These are phyloP conservation scores for Daucus carota DNA, from an alignment of 129 eudicot genomes.

Conservation along the genomic window DH1_v3.0 NC_030383.2:6571501-6572000, in stretches of 20 bases:
- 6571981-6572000: neutral
- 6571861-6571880: slow-evolving; percentile 56
- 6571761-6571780: slow-evolving; percentile 70
- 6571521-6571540: slow-evolving; percentile 68
- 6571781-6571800: slow-evolving; percentile 78
- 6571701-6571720: slow-evolving; percentile 82
- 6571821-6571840: slow-evolving; percentile 68
- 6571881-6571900: slow-evolving; percentile 69
- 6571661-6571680: slow-evolving; percentile 58
- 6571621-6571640: slow-evolving; percentile 25
- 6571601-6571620: slow-evolving; percentile 37
- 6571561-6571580: slow-evolving; percentile 92
- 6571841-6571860: slow-evolving; percentile 65
- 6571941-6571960: neutral
- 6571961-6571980: neutral
- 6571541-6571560: slow-evolving; percentile 58
- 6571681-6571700: slow-evolving; percentile 42
- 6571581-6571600: slow-evolving; percentile 52
- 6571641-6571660: slow-evolving; percentile 57
- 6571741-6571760: slow-evolving; percentile 83
- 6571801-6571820: slow-evolving; percentile 84
- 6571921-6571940: slow-evolving; percentile 60
- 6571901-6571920: slow-evolving; percentile 76
- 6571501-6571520: slow-evolving; percentile 46
- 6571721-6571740: slow-evolving; percentile 77